Conservation (phyloP, 108 stramenopile genomes). For the Discostella pseudostelligera region DNA sequence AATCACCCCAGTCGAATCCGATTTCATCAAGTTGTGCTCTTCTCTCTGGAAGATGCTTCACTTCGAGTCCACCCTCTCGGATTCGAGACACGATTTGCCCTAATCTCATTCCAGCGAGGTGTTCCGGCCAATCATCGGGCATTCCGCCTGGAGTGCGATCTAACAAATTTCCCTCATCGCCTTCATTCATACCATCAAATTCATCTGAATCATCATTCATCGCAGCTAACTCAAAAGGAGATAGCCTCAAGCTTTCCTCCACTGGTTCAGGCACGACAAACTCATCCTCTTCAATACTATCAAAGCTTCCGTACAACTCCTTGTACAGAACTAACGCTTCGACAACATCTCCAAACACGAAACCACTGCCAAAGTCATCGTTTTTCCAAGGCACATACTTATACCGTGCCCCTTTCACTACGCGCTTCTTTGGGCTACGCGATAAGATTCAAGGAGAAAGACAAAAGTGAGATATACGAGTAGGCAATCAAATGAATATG, state of each 20-base stretch:
- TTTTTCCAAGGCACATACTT: slow-evolving; percentile 81
- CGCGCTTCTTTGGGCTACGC: slow-evolving; percentile 51
- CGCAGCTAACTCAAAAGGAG: slow-evolving; percentile 44
- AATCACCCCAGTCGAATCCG: slow-evolving; percentile 91
- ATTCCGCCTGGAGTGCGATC: slow-evolving; percentile 21
- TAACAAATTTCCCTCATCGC: slow-evolving; percentile 24
- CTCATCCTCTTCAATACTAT: slow-evolving; percentile 57
- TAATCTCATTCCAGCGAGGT: slow-evolving; percentile 78
- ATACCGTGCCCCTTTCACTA: slow-evolving; percentile 61
- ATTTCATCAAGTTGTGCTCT: slow-evolving; percentile 79
- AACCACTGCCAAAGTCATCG: slow-evolving; percentile 89
- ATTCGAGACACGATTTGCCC: slow-evolving; percentile 74
- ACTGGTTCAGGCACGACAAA: slow-evolving; percentile 67
- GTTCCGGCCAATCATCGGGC: slow-evolving; percentile 72
- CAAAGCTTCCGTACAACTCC: slow-evolving; percentile 61
- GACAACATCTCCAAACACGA: slow-evolving; percentile 87
- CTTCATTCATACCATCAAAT: slow-evolving; percentile 42
- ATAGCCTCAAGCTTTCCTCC: slow-evolving; percentile 49
- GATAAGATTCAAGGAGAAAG: not conserved
- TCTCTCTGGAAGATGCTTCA: slow-evolving; percentile 76
- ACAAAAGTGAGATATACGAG: not conserved
- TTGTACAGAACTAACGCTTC: slow-evolving; percentile 82
- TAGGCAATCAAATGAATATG: not conserved
- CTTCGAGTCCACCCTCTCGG: slow-evolving; percentile 86
- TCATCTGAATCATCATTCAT: slow-evolving; percentile 56